Conservation (phyloP, 306 rosid genomes). For the Heteromeles arbutifolia region DNA sequence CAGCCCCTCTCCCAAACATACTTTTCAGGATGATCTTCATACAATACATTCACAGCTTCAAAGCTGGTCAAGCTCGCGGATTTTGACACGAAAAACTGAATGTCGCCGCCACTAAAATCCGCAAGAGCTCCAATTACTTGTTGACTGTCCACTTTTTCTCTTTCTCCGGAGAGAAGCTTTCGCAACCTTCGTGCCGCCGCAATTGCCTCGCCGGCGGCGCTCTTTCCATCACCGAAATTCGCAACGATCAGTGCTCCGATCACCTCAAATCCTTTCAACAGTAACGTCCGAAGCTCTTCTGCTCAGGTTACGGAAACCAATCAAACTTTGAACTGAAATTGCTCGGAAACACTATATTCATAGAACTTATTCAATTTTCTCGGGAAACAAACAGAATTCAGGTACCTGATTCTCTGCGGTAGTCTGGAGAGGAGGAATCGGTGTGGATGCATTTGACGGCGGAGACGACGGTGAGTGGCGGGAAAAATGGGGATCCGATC, state of each 20-base stretch:
- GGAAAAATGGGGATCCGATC: constrained; percentile 75
- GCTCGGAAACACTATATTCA: background rate
- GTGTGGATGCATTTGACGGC: constrained; percentile 52
- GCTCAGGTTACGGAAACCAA: constrained; percentile 21
- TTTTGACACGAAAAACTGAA: constrained; percentile 43
- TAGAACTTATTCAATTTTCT: background rate
- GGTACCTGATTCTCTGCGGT: constrained; percentile 59
- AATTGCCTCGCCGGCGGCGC: constrained; percentile 39
- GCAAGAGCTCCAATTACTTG: constrained; percentile 54
- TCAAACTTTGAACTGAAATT: background rate
- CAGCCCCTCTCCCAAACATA: constrained; percentile 82
- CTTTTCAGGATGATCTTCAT: constrained; percentile 49
- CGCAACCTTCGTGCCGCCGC: constrained; percentile 42
- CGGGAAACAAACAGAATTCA: background rate
- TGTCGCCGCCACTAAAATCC: constrained; percentile 27
- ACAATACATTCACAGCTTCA: constrained; percentile 29
- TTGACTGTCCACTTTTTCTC: constrained; percentile 8
- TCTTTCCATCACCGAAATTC: constrained; percentile 19
- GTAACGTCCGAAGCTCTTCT: constrained; percentile 58
- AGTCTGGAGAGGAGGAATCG: constrained; percentile 44
- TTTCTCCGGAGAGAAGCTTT: constrained; percentile 33
- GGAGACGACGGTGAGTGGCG: constrained; percentile 72
- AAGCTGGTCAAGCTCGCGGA: constrained; percentile 21
- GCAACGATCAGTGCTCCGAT: constrained; percentile 59
- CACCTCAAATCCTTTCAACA: constrained; percentile 60